Base-by-base conservation (phyloP, 805 yeast genomes). In the Grigorovia jiainica region DNA sequence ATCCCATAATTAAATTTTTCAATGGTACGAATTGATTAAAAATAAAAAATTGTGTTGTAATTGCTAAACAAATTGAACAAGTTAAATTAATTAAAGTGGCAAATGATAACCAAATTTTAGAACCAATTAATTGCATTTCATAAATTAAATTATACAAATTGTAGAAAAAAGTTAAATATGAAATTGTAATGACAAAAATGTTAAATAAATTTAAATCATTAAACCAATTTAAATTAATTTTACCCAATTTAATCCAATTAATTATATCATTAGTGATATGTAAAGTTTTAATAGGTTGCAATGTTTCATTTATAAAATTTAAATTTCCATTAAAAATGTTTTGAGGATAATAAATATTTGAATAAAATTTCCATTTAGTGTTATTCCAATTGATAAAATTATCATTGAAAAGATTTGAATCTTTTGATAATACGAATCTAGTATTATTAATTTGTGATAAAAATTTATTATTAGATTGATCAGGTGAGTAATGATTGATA, bases 111-210 rank as follows among this genome's bases (percentile, higher is more conserved):
- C 95, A 87, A 53, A 86, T 80, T 52, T 76, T 82, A 24, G 97
- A 86, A 31, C 46, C 40, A 23, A 81, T 67, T 40, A 70, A 66
- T 50, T 66, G 67, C 92, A 90, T 81, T 51, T 86, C 87, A 45
- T 76, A 54, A 53, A 84, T 89, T 24, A 90, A 73, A 46, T 78
- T 78, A 45, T 76, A 64, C 51, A 90, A 73, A 9, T 95, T 85
- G 62, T 83, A 79, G 72, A 84, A 71, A 95, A 89, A 87, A 38
- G 94, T 94, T 21, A 76, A 52, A 61, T 90, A 90, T 2, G 95
- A 97, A 39, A 79, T 59, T 2, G 85, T 71, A 39, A 92, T 80
- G 44, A 89, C 70, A 11, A 78, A 77, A 32, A 89, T 79, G 61
- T 90, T 97, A 50, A 86, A 86, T 20, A 82, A 76, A 51, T 89